Evolutionary conservation across 2,329 filamentous ascomycete species (phyloP).

Genomic region (Alternaria panax): DNA sequence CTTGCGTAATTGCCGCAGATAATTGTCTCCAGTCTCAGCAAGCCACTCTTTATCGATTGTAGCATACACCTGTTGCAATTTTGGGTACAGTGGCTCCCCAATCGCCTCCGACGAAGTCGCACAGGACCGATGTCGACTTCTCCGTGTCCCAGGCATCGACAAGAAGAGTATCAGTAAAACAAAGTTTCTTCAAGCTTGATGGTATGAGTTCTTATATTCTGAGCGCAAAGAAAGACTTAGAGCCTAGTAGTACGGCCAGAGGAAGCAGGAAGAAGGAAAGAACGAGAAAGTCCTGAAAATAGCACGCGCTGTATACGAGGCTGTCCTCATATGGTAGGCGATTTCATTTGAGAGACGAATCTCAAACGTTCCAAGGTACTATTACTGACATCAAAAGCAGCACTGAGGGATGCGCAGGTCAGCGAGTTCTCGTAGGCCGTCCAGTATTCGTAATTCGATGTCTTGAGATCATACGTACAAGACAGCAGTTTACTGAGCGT

Average conservation of each 20-base stretch:
- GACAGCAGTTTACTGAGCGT: neutral
- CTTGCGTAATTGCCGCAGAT: neutral
- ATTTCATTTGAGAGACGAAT: neutral
- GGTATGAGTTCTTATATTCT: neutral
- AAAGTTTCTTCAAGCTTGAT: neutral
- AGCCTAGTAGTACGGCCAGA: neutral
- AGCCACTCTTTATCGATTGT: neutral
- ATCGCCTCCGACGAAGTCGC: neutral
- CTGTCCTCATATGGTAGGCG: neutral
- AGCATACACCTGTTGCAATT: neutral
- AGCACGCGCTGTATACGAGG: neutral
- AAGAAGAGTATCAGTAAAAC: neutral
- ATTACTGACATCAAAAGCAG: neutral
- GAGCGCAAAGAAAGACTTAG: neutral
- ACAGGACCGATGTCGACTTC: neutral
- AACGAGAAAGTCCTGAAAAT: neutral
- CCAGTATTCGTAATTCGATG: neutral
- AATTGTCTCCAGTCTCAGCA: neutral
- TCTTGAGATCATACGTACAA: neutral
- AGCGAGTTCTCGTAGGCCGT: neutral
- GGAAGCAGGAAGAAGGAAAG: neutral
- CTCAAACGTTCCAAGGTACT: neutral
- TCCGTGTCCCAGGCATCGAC: neutral
- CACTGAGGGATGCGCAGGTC: neutral
- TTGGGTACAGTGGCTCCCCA: neutral